Conservation (phyloP, 208 protist genomes). For the Naegleria gruberi region DNA sequence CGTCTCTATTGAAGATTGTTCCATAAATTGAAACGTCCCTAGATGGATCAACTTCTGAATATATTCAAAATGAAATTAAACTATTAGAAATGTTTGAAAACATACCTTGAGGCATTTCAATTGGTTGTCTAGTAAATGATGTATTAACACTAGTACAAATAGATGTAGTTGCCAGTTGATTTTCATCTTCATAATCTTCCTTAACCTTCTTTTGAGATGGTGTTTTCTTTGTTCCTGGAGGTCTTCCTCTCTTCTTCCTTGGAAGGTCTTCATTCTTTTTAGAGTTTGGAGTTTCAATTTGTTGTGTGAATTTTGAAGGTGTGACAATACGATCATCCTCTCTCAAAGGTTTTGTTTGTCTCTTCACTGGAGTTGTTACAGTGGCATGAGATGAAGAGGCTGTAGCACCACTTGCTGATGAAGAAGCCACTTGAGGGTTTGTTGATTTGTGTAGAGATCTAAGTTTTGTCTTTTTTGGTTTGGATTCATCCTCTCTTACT, state of each 20-base stretch:
- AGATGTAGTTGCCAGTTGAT: no score
- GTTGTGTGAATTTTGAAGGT: not conserved
- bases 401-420: not conserved
- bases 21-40: not conserved
- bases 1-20: not conserved
- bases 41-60: no score
- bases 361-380: not conserved
- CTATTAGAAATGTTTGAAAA: no score
- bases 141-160: no score
- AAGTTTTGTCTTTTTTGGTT: not conserved
- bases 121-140: no score
- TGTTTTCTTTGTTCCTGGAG: not conserved
- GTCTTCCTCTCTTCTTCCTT: not conserved
- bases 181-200: not conserved
- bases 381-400: no score
- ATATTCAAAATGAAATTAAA: no score
- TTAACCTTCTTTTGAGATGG: not conserved
- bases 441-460: not conserved
- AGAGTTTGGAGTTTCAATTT: not conserved
- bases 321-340: not conserved
- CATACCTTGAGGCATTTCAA: not conserved
- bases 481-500: not conserved
- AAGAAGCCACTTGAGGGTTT: not conserved
- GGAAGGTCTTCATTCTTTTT: no score
- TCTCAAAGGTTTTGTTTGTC: not conserved